phyloP scores from a whole-genome alignment of 805 yeast genomes.

The Kluyveromyces lactis region DNA sequence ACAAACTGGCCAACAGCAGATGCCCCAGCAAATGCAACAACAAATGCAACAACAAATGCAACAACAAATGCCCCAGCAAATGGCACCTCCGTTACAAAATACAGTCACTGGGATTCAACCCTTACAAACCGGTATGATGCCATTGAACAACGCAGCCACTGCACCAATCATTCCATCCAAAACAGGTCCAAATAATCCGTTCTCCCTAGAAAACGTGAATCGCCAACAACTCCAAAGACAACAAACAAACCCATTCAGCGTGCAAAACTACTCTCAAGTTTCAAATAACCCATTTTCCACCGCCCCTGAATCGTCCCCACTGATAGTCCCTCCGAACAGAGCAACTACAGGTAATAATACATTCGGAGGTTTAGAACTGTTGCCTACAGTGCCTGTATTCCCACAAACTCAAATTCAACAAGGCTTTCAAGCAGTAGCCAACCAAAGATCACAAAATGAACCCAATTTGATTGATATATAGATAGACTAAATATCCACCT shows the following conservation, averaged over 20 bases:
- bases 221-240: slow-evolving; percentile 13
- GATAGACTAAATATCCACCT: slow-evolving; percentile 2
- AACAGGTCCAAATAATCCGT: slow-evolving; percentile 33
- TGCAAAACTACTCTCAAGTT: slow-evolving; percentile 9
- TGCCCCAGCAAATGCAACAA: slow-evolving; percentile 11
- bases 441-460: slow-evolving; percentile 4
- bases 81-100: slow-evolving; percentile 4
- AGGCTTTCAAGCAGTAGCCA: slow-evolving; percentile 2
- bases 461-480: slow-evolving; percentile 27
- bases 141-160: slow-evolving; percentile 1
- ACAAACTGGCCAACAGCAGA: slow-evolving; percentile 8
- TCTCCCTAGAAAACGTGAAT: slow-evolving; percentile 25
- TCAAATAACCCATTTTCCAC: slow-evolving; percentile 2
- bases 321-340: slow-evolving; percentile 2
- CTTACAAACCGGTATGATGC: slow-evolving; percentile 1
- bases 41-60: slow-evolving; percentile 5
- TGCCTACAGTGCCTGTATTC: slow-evolving; percentile 9
- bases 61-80: neutral
- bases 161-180: slow-evolving; percentile 11
- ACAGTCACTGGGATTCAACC: slow-evolving; percentile 5
- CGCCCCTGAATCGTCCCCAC: slow-evolving; percentile 1
- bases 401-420: slow-evolving; percentile 9
- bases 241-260: slow-evolving; percentile 15
- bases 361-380: slow-evolving; percentile 9
- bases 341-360: slow-evolving; percentile 5